Percentiles rank a stretch among this genome's conserved stretches.
phyloP scores from a whole-genome alignment of 202 grass and related monocot genomes.

The Schoenoplectus triqueter region DNA sequence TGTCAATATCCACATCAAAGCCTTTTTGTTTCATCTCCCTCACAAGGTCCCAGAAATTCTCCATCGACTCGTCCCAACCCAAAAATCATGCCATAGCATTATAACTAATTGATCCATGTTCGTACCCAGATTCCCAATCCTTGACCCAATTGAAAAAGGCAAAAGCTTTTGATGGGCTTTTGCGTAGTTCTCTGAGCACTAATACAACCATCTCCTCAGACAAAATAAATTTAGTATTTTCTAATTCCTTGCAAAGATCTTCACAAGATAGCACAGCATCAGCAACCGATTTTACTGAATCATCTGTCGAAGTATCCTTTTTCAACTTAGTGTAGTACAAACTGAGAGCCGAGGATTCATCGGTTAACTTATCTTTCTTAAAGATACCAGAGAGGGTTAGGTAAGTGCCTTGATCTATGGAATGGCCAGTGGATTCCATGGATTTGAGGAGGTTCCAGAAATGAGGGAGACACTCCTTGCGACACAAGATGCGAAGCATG shows the following conservation, averaged over 20 bases:
- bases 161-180: constrained; percentile 57
- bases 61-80: constrained; percentile 56
- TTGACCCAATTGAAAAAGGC: constrained; percentile 75
- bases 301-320: neutral
- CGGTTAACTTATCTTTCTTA: constrained; percentile 60
- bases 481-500: constrained; percentile 79
- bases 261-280: constrained; percentile 40
- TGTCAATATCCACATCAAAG: constrained; percentile 74
- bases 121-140: constrained; percentile 37
- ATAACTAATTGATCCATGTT: constrained; percentile 58
- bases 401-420: constrained; percentile 77
- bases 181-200: constrained; percentile 63
- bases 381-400: constrained; percentile 64
- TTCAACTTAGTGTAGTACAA: constrained; percentile 45
- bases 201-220: constrained; percentile 54
- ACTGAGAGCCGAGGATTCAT: constrained; percentile 56
- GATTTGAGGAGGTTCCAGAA: constrained; percentile 85
- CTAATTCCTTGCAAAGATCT: constrained; percentile 45
- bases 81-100: constrained; percentile 76
- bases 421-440: constrained; percentile 61
- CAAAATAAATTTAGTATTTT: constrained; percentile 37
- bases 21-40: constrained; percentile 63
- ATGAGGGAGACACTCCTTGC: constrained; percentile 42
- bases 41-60: constrained; percentile 67
- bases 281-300: constrained; percentile 40